Conservation (phyloP, 352 stramenopile genomes). For the Phytophthora capsici region DNA sequence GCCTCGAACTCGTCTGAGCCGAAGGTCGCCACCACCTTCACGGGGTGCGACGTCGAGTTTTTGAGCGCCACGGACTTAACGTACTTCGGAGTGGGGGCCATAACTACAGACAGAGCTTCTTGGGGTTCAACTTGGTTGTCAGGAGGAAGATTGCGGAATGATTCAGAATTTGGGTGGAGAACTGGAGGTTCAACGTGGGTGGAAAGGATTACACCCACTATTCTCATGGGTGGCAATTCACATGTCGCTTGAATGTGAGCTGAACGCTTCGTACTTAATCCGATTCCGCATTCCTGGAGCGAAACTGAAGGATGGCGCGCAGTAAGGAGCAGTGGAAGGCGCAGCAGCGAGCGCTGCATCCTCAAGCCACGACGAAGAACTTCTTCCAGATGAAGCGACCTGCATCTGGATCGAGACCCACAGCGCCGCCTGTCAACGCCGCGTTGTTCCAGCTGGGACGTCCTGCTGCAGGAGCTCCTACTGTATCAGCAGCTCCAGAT, state of each 20-base stretch:
- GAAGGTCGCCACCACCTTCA: constrained; percentile 72
- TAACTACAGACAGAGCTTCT: constrained; percentile 17
- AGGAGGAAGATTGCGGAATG: constrained; percentile 1
- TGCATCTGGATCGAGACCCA: constrained; percentile 2
- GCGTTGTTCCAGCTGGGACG: constrained; percentile 22
- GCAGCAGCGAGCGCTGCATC: constrained; percentile 32
- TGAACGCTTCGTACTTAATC: constrained; percentile 22
- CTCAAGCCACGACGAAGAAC: constrained; percentile 13
- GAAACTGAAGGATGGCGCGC: constrained; percentile 36
- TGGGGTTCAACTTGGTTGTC: constrained; percentile 30
- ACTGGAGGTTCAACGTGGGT: constrained; percentile 20
- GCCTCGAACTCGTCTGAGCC: constrained; percentile 75
- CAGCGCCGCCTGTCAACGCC: constrained; percentile 4
- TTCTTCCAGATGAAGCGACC: constrained; percentile 23
- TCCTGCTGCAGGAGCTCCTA: background rate
- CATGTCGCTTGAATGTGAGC: background rate
- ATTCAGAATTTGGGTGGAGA: constrained; percentile 15
- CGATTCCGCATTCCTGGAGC: constrained; percentile 7
- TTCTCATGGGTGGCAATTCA: too few species aligned
- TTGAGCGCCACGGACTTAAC: constrained; percentile 76
- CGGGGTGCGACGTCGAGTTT: constrained; percentile 62
- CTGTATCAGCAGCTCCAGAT: background rate
- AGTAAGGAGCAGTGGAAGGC: constrained; percentile 52
- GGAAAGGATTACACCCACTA: too few species aligned
- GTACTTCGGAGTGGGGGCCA: constrained; percentile 67